These are phyloP conservation scores for Penicillium ochrochloron DNA, from an alignment of 495 filamentous ascomycete species.

Conservation along the genomic window DNA sequence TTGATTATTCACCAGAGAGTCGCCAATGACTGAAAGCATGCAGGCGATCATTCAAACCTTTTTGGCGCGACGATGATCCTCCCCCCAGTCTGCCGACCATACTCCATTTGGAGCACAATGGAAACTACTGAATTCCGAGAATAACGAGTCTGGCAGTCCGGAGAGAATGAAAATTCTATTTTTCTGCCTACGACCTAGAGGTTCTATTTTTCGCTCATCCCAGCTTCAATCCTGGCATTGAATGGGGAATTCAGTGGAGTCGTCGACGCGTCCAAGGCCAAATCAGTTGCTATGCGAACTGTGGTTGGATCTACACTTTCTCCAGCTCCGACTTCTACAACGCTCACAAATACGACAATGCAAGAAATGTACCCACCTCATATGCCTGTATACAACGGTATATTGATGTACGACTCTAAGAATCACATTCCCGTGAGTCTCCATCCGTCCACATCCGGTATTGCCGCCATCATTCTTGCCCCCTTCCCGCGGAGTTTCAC, in stretches of 20 bases:
- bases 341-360: not conserved
- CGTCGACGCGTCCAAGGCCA: constrained; percentile 22
- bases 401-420: not conserved
- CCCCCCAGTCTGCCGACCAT: not conserved
- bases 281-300: not conserved
- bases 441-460: constrained; percentile 30
- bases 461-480: constrained; percentile 22
- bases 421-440: constrained; percentile 27
- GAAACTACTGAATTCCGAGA: not conserved
- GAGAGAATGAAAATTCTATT: constrained; percentile 6
- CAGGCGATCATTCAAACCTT: not conserved
- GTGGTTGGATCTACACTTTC: not conserved
- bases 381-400: not conserved
- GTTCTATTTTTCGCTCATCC: not conserved
- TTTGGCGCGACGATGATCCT: not conserved
- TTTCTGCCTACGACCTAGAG: constrained; percentile 20
- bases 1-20: not conserved
- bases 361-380: not conserved
- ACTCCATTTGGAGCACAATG: not conserved
- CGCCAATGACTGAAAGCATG: not conserved
- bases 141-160: not conserved
- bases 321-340: not conserved
- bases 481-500: not conserved
- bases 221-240: not conserved
- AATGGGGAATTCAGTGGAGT: constrained; percentile 23